Percentiles rank a stretch among this genome's conserved stretches.
Conservation (phyloP, 768 basidiomycete genomes). For the Xerocomellus amylosporus region DNA sequence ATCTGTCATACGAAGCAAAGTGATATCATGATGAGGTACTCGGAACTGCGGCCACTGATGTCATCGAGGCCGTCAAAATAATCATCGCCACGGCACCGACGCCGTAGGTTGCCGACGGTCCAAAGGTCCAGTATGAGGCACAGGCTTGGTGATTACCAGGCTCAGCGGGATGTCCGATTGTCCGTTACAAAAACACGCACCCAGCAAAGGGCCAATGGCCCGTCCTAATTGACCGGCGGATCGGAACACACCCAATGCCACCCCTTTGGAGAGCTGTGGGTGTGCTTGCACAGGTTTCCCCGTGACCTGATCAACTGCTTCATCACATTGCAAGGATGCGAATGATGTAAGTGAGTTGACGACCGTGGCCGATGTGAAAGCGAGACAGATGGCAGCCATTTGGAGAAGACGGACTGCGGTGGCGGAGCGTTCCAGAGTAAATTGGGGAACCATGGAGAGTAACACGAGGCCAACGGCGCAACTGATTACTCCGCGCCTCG, state of each 20-base stretch:
- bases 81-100: slow-evolving; percentile 65
- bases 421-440: slow-evolving; percentile 40
- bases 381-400: slow-evolving; percentile 78
- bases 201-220: slow-evolving; percentile 88
- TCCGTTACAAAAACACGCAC: slow-evolving; percentile 39
- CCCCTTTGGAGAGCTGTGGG: slow-evolving; percentile 76
- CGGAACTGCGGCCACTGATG: slow-evolving; percentile 34
- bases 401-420: slow-evolving; percentile 55
- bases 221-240: slow-evolving; percentile 94
- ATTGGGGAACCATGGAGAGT: slow-evolving; percentile 68
- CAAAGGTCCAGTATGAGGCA: slow-evolving; percentile 85
- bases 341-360: slow-evolving; percentile 90
- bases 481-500: slow-evolving; percentile 70
- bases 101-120: slow-evolving; percentile 74
- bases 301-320: slow-evolving; percentile 54
- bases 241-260: slow-evolving; percentile 80
- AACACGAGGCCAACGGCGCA: slow-evolving; percentile 70
- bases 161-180: slow-evolving; percentile 5
- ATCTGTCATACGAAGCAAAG: background rate
- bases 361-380: slow-evolving; percentile 93
- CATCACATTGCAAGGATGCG: slow-evolving; percentile 89
- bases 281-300: slow-evolving; percentile 55
- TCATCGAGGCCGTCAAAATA: slow-evolving; percentile 57
- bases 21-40: slow-evolving; percentile 11
- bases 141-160: slow-evolving; percentile 52